phyloP scores from a whole-genome alignment of 192 early-diverging fungal species.

The Coemansia guatemalensis region DNA sequence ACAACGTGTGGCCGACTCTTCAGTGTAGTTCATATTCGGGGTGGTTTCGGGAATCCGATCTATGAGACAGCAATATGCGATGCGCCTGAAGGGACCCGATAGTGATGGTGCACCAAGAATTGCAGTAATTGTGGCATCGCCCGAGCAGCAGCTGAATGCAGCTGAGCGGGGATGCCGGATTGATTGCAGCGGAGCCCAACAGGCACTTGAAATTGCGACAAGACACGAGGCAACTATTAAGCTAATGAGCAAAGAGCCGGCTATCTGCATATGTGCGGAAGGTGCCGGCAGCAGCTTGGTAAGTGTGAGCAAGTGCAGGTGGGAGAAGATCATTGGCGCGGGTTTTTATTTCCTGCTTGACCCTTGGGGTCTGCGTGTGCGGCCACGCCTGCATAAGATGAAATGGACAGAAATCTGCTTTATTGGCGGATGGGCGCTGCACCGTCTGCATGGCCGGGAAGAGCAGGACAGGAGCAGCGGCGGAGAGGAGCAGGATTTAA shows the following conservation, averaged over 20 bases:
- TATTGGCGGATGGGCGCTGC: not conserved
- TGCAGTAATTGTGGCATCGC: conserved; percentile 18
- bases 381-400: not conserved
- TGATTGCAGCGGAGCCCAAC: not conserved
- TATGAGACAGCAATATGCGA: conserved; percentile 33
- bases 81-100: conserved; percentile 1
- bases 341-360: not conserved
- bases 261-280: conserved; percentile 25
- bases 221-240: conserved; percentile 24
- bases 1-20: not conserved
- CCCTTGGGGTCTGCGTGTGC: not conserved
- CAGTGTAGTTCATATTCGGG: conserved; percentile 39
- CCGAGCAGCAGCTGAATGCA: conserved; percentile 2
- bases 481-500: not conserved
- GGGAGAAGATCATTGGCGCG: not conserved
- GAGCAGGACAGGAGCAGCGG: not conserved
- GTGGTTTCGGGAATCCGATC: conserved; percentile 46
- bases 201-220: conserved; percentile 5
- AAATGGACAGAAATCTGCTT: not conserved
- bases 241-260: conserved; percentile 34
- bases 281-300: conserved; percentile 16
- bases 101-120: not conserved
- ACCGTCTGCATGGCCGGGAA: not conserved
- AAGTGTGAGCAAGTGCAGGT: conserved; percentile 9
- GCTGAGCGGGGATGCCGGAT: conserved; percentile 1